These are phyloP conservation scores for Petrea volubilis DNA, from an alignment of 257 asterid genomes.

Conservation along the genomic window DNA sequence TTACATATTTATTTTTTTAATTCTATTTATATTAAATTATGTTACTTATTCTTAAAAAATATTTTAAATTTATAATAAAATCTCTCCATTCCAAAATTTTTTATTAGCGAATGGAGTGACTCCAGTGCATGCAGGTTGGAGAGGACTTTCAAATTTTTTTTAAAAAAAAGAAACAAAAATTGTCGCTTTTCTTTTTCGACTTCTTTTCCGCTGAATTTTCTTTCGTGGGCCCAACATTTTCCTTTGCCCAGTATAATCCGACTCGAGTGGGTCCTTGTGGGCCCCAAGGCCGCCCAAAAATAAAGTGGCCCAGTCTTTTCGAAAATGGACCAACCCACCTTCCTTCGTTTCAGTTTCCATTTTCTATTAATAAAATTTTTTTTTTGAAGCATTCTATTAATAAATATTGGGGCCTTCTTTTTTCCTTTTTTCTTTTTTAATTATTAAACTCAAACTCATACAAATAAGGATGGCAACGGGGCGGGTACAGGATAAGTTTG, in stretches of 20 bases:
- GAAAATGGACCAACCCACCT: constrained; percentile 15
- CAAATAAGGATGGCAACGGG: too few relatives aligned
- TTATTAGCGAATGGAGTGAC: too few relatives aligned
- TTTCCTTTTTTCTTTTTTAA: too few relatives aligned
- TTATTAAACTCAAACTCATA: too few relatives aligned
- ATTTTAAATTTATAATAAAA: too few relatives aligned
- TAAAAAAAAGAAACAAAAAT: too few relatives aligned
- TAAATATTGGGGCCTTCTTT: neutral
- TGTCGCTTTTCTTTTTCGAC: neutral
- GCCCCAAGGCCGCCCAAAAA: constrained; percentile 17
- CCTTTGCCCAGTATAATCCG: constrained; percentile 20
- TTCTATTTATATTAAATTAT: too few relatives aligned
- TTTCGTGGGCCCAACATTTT: neutral
- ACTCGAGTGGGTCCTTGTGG: constrained; percentile 26
- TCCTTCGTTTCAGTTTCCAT: neutral
- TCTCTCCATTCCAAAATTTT: too few relatives aligned
- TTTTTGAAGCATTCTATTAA: neutral
- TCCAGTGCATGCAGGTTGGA: too few relatives aligned
- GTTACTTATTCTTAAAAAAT: too few relatives aligned
- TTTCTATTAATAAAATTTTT: neutral
- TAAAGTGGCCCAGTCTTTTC: constrained; percentile 19
- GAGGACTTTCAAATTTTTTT: neutral
- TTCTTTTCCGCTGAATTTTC: neutral
- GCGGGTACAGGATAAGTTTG: too few relatives aligned
- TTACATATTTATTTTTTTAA: too few relatives aligned